Base-by-base conservation (phyloP, 805 yeast genomes). In the Zygosaccharomyces gambellarensis region DNA sequence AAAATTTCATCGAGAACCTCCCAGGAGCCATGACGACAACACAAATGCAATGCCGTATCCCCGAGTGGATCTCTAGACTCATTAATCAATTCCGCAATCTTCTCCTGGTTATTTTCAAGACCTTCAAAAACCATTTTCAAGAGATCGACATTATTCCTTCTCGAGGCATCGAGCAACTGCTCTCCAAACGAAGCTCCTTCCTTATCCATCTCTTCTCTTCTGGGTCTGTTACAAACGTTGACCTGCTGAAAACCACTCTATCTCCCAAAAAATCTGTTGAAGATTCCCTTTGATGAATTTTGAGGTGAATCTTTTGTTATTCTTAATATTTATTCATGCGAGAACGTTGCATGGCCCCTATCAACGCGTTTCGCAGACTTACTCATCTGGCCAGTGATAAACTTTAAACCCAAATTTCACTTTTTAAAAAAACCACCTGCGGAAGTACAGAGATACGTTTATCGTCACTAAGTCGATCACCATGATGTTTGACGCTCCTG, bases 111-210 rank as follows among this genome's bases (percentile, higher is more conserved):
- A 47, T 71, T 67, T 25, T 61, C 67, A 34, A 75, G 62, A 7
- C 70, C 76, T 21, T 69, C 70, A 29, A 84, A 69, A 46, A 90
- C 76, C 17, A 78, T 71, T 29, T 77, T 73, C 41, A 90, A 69
- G 45, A 92, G 76, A 53, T 88, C 95, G 2, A 81, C 77, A 65
- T 92, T 94, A 73, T 92, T 87, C 68, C 97, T 76, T 63, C 98
- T 82, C 7, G 95, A 83, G 3, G 92, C 83, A 57, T 92, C 97
- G 39, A 94, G 73, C 42, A 92, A 69, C 70, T 88, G 96, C 65
- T 92, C 92, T 19, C 77, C 69, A 50, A 76, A 76, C 6, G 86
- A 75, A 5, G 97, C 97, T 38, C 97, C 96, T 54, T 79, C 81
- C 25, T 64, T 48, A 45, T 51, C 50, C 61, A 56, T 59, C 31